Evolutionary conservation across 306 rosid species (phyloP).

Genomic region (Cucurbita maxima): DNA sequence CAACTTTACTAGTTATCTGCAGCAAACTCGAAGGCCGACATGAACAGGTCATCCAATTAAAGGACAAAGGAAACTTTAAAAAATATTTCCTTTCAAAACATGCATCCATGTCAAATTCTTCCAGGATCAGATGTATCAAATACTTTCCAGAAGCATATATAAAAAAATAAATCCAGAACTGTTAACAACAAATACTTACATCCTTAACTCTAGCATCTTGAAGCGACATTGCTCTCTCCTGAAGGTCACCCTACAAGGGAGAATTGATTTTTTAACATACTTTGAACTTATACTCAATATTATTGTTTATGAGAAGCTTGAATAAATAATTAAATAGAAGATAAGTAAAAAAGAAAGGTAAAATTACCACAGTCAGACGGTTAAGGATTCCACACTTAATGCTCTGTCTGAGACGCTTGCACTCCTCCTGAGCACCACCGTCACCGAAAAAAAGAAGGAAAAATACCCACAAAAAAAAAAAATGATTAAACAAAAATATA

Average conservation of each 20-base stretch:
- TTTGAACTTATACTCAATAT: background rate
- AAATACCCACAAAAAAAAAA: background rate
- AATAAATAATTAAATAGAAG: slow-evolving; percentile 4
- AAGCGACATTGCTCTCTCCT: slow-evolving; percentile 64
- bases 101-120: background rate
- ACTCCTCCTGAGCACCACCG: slow-evolving; percentile 52
- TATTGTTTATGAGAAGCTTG: background rate
- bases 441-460: background rate
- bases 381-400: slow-evolving; percentile 88
- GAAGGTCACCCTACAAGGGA: slow-evolving; percentile 75
- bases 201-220: slow-evolving; percentile 94
- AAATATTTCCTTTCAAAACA: background rate
- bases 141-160: background rate
- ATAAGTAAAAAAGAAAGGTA: slow-evolving; percentile 7
- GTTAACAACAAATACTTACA: slow-evolving; percentile 34
- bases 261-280: slow-evolving; percentile 17
- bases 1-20: background rate
- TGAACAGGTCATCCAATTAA: background rate
- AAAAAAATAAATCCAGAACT: slow-evolving; percentile 1
- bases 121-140: background rate
- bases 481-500: background rate
- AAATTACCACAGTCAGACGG: slow-evolving; percentile 75
- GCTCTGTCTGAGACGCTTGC: slow-evolving; percentile 98
- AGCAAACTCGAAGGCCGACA: background rate
- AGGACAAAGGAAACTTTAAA: background rate